These are phyloP conservation scores for Diaporthe sp. DNA, from an alignment of 2,329 filamentous ascomycete species.

Conservation along the genomic window DNA sequence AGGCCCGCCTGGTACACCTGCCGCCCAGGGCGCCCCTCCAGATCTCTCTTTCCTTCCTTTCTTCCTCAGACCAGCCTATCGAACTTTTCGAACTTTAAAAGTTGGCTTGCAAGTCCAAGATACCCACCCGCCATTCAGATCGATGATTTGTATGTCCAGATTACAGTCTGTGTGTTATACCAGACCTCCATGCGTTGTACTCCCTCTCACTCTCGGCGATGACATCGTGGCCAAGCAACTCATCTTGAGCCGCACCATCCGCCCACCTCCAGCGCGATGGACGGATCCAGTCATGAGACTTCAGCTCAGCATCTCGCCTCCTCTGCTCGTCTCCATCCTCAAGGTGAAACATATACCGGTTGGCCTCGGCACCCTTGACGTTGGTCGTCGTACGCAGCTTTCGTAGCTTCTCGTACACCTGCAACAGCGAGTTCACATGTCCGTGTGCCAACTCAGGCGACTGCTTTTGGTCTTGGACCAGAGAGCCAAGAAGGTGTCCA, in stretches of 20 bases:
- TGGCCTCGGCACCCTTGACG: slow-evolving; percentile 9
- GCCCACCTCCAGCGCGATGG: slow-evolving; percentile 13
- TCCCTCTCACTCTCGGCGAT: background rate
- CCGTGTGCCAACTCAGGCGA: background rate
- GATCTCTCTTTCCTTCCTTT: too few relatives aligned
- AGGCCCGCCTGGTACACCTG: too few relatives aligned
- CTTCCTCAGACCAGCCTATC: too few relatives aligned
- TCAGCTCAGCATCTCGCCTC: background rate
- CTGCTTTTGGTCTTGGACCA: background rate
- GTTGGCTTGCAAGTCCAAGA: too few relatives aligned
- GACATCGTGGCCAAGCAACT: slow-evolving; percentile 12
- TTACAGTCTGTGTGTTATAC: background rate
- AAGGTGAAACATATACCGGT: slow-evolving; percentile 8
- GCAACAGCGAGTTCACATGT: background rate
- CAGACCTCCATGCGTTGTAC: background rate
- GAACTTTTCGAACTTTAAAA: too few relatives aligned
- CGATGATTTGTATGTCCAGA: background rate
- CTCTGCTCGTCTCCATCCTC: slow-evolving; percentile 28
- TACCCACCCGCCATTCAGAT: too few relatives aligned
- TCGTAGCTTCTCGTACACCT: slow-evolving; percentile 11
- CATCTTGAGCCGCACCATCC: background rate
- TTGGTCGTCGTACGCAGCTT: slow-evolving; percentile 18
- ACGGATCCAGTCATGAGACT: background rate
- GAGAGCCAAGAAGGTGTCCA: slow-evolving; percentile 21
- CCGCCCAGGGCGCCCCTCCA: too few relatives aligned